Evolutionary conservation across 208 protist genomes (phyloP).

Genomic region (Balamuthia mandrillaris): DNA sequence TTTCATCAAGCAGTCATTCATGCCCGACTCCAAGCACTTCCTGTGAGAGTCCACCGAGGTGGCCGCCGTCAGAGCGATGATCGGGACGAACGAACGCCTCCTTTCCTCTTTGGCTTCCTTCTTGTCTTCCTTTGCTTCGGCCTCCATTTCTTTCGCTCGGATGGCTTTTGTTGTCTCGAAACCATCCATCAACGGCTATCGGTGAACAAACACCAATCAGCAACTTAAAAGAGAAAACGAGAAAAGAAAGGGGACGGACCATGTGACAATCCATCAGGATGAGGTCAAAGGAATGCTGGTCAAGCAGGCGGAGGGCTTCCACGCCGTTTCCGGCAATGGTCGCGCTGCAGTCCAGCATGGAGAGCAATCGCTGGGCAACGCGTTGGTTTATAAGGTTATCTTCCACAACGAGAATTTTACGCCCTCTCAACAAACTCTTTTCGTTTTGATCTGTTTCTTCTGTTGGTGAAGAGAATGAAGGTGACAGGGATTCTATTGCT

Average conservation of each 20-base stretch:
- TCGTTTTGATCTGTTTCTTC: too few species aligned
- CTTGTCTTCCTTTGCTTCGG: too few species aligned
- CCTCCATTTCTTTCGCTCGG: too few species aligned
- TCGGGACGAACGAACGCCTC: too few species aligned
- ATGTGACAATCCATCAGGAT: constrained; percentile 34
- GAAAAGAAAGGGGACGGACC: neutral
- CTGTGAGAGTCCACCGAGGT: neutral
- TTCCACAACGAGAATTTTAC: neutral
- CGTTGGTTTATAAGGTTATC: constrained; percentile 23
- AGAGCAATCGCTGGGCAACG: neutral
- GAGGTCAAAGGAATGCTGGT: neutral
- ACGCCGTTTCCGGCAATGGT: neutral
- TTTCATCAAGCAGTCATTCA: constrained; percentile 2
- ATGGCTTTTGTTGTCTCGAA: constrained; percentile 27
- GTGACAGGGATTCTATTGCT: too few species aligned
- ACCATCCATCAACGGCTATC: constrained; percentile 29
- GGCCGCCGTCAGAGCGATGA: constrained; percentile 3
- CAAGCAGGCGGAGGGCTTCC: neutral
- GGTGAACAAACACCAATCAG: too few species aligned
- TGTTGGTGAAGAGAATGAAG: too few species aligned
- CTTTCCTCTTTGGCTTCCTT: too few species aligned
- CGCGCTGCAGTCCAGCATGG: neutral
- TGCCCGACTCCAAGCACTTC: neutral
- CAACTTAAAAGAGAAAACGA: too few species aligned
- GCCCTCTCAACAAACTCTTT: neutral